phyloP scores from a whole-genome alignment of 2,329 filamentous ascomycete genomes.

The Pseudovirgaria hyperparasitica region DNA sequence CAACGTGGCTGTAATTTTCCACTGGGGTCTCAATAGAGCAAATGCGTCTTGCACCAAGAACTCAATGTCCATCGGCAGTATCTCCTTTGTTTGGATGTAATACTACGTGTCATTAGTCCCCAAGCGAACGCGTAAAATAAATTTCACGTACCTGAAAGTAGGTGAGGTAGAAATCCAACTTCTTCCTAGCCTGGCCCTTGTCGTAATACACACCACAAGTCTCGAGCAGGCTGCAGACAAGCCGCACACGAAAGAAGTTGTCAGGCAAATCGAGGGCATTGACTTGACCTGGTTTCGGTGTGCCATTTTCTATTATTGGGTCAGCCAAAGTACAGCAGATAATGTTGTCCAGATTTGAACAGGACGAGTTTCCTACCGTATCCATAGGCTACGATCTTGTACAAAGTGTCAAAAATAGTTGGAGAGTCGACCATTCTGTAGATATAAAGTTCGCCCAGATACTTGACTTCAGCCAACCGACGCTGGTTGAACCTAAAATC shows the following conservation, averaged over 20 bases:
- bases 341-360: neutral
- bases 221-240: constrained; percentile 81
- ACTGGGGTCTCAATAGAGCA: constrained; percentile 73
- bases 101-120: constrained; percentile 49
- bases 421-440: constrained; percentile 94
- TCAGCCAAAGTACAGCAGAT: neutral
- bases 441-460: constrained; percentile 91
- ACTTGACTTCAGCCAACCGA: constrained; percentile 89
- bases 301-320: constrained; percentile 54
- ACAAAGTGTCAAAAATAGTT: constrained; percentile 89
- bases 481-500: constrained; percentile 97
- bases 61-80: constrained; percentile 90
- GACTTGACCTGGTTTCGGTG: constrained; percentile 62
- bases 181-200: constrained; percentile 85
- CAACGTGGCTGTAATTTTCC: constrained; percentile 71
- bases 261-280: constrained; percentile 78
- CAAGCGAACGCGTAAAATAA: constrained; percentile 4
- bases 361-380: constrained; percentile 43
- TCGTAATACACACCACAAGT: constrained; percentile 96
- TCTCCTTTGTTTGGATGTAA: constrained; percentile 83
- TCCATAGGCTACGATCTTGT: constrained; percentile 87
- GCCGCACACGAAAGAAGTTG: constrained; percentile 89
- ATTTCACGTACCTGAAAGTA: constrained; percentile 62
- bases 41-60: constrained; percentile 93
- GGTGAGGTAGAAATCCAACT: constrained; percentile 91